phyloP scores from a whole-genome alignment of 805 yeast species.

The Candida chauliodis region DNA sequence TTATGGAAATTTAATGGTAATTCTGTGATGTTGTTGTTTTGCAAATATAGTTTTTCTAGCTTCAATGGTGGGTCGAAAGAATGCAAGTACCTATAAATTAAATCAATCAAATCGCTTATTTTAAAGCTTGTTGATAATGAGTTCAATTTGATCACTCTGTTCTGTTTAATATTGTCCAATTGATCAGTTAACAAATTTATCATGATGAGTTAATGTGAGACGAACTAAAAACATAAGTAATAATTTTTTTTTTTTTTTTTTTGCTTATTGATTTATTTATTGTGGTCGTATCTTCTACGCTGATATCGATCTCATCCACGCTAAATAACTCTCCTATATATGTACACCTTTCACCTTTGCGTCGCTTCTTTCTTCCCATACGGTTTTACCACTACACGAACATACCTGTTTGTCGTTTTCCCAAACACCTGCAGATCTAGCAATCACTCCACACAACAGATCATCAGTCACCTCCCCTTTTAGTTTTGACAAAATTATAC shows the following conservation, averaged over 20 bases:
- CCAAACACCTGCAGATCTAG: slow-evolving; percentile 97
- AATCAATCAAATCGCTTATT: slow-evolving; percentile 16
- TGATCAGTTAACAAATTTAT: slow-evolving; percentile 18
- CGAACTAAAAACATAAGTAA: neutral
- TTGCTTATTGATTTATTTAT: no score
- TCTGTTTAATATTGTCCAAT: slow-evolving; percentile 18
- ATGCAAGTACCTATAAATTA: slow-evolving; percentile 18
- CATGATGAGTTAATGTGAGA: slow-evolving; percentile 1
- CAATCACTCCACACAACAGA: slow-evolving; percentile 79
- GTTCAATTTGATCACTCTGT: slow-evolving; percentile 19
- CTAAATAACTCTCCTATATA: slow-evolving; percentile 14
- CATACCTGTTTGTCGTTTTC: slow-evolving; percentile 92
- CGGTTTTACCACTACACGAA: slow-evolving; percentile 90
- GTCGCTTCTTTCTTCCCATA: slow-evolving; percentile 91
- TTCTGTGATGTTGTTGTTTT: slow-evolving; percentile 44
- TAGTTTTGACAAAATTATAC: slow-evolving; percentile 45
- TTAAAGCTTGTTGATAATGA: slow-evolving; percentile 8
- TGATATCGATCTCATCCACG: no score
- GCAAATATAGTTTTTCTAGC: slow-evolving; percentile 52
- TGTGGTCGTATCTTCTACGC: no score
- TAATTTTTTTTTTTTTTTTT: neutral
- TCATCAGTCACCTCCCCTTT: slow-evolving; percentile 38
- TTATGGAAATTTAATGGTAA: slow-evolving; percentile 47
- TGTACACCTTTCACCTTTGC: slow-evolving; percentile 60
- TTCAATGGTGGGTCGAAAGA: slow-evolving; percentile 22